Conservation (phyloP, 768 basidiomycete genomes). For the Lyophyllum semitale region DNA sequence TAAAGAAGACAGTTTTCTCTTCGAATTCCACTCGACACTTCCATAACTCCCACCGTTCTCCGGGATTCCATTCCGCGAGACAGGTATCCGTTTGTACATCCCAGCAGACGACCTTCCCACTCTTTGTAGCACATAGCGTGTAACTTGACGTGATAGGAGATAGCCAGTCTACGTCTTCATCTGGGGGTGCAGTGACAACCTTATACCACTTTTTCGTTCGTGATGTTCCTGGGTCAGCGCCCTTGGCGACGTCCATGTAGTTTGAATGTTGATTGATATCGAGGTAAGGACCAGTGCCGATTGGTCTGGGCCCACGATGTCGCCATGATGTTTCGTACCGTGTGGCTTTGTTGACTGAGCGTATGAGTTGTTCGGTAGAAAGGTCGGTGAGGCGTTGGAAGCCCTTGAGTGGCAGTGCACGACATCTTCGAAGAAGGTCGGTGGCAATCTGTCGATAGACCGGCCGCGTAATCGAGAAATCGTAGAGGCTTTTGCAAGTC, state of each 20-base stretch:
- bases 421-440: constrained; percentile 63
- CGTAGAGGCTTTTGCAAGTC: constrained; percentile 64
- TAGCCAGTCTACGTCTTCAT: constrained; percentile 74
- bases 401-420: constrained; percentile 67
- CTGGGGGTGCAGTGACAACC: constrained; percentile 64
- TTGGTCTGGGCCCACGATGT: constrained; percentile 55
- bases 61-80: constrained; percentile 71
- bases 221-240: constrained; percentile 7
- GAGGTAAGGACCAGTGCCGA: constrained; percentile 30
- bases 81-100: constrained; percentile 63
- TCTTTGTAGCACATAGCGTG: constrained; percentile 76
- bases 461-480: constrained; percentile 64
- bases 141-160: constrained; percentile 77
- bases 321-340: constrained; percentile 66
- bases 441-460: constrained; percentile 69
- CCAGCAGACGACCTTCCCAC: constrained; percentile 78
- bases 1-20: constrained; percentile 69
- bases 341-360: constrained; percentile 62
- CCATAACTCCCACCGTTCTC: constrained; percentile 69
- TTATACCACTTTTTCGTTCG: constrained; percentile 58
- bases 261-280: constrained; percentile 35
- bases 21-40: constrained; percentile 80
- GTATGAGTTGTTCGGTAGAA: constrained; percentile 59
- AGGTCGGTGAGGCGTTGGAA: constrained; percentile 72
- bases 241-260: constrained; percentile 36